A percentile compares a stretch with the other conserved stretches of the same genome.
phyloP scores from a whole-genome alignment of 768 basidiomycete species.

The Leucosporidium yakuticum region DNA sequence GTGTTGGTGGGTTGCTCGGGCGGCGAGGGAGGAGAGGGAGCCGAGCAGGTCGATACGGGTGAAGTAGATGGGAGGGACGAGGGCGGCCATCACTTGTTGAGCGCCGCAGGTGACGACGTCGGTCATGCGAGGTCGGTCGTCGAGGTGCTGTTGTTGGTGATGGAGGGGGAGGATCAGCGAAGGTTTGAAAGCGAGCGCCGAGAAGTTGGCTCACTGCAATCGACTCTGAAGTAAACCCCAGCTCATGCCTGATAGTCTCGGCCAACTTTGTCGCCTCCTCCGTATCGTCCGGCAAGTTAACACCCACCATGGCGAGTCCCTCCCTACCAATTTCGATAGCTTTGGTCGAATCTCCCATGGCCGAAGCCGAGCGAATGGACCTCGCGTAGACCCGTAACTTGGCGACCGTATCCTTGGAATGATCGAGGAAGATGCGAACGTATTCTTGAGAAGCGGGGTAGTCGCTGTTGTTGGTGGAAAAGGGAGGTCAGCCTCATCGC shows the following conservation, averaged over 20 bases:
- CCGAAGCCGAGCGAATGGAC: slow-evolving; percentile 25
- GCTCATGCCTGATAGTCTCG: background rate
- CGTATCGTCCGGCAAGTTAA: slow-evolving; percentile 5
- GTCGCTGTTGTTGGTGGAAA: slow-evolving; percentile 2
- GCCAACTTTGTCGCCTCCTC: background rate
- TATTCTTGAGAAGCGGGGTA: slow-evolving; percentile 28
- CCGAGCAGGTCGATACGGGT: slow-evolving; percentile 30
- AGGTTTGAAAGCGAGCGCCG: background rate
- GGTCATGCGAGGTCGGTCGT: background rate
- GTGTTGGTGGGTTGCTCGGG: slow-evolving; percentile 4
- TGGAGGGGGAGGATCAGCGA: too few species aligned
- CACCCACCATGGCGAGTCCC: slow-evolving; percentile 19
- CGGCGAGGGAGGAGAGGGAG: slow-evolving; percentile 19
- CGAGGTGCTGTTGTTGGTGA: background rate
- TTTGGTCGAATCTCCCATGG: slow-evolving; percentile 8
- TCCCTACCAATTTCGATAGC: slow-evolving; percentile 26
- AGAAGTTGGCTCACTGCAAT: slow-evolving; percentile 9
- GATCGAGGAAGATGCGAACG: slow-evolving; percentile 20
- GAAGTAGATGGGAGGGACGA: slow-evolving; percentile 34
- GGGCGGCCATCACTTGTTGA: slow-evolving; percentile 19
- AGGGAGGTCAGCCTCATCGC: background rate
- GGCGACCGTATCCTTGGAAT: slow-evolving; percentile 13
- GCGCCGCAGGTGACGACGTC: slow-evolving; percentile 15
- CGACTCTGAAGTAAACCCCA: background rate
- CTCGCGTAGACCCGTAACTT: slow-evolving; percentile 23